Base-by-base conservation (phyloP, 306 rosid species). In the Mimosa pudica region DNA sequence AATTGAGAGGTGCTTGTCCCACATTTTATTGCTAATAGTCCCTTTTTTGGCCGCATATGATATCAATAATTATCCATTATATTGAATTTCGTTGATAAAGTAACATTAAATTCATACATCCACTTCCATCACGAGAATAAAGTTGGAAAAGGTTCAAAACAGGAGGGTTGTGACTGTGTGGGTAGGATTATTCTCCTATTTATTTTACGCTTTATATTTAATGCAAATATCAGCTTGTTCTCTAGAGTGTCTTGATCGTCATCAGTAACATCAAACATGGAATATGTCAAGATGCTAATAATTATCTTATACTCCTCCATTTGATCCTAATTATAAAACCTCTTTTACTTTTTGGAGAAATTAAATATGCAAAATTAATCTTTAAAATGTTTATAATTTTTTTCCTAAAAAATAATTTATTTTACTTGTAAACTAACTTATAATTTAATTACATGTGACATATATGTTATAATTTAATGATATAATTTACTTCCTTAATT, bases 1-100 rank as follows among this genome's bases (percentile, higher is more conserved):
- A 38, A 3, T 38, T 38, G 42, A 38, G 42, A 1, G 48, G 35
- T 24, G 4, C 33, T 17, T 65, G 71, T 57, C 64, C 54, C 70
- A 63, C 82, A 54, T 54, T 32, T 65, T 71, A 54, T 64, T 70
- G 58, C 17, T 70, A 36, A 8, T 57, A n/a, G 20, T 54, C 8
- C 62, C 18, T 11, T 57, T 57, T 55, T 57, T n/a, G 11, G 62
- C 16, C 4, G 32, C 32, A n/a, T 57, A n/a, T 2, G 42, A 38
- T 38, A 38, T 38, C 42, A 38, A 24, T 6, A 55, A 18, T 18
- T 18, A 57, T 57, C 5, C 63, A 18, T 57, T 55, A 4, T 24
- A 24, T 24, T 38, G 42, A 7, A n/a, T 57, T 55, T 55, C 60
- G n/a, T n/a, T 55, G 30, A 57, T 6, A 57, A 57, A 57, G 7